Base-by-base conservation (phyloP, 257 asterid species). In the Solanum dulcamara region DNA sequence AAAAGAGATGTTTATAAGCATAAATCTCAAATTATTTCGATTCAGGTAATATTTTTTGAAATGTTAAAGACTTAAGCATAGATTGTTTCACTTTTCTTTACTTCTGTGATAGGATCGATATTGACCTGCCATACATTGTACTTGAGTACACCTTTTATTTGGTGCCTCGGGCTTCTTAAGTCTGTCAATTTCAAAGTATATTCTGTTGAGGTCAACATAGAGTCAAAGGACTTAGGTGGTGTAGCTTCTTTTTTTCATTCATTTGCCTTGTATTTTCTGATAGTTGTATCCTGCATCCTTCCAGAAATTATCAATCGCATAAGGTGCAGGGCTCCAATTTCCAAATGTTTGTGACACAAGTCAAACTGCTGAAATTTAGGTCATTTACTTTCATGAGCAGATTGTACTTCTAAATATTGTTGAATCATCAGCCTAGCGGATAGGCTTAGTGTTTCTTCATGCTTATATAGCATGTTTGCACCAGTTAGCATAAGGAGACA, bases 11-110 rank as follows among this genome's bases (percentile, higher is more conserved):
- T 86, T 85, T 42, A 72, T 84, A 86, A 86, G 86, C 89, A 89
- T 72, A 94, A 85, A 81, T 44, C 55, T 30, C 83, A 72, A n/a
- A 81, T 90, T 55, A 46, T 90, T 71, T 83, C 82, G 88, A 86
- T 94, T 87, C 98, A 96, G 86, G 98, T 93, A 90, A 91, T 81
- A 62, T 40, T 83, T 83, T 84, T 46, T 46, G 14, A 40, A 53
- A 48, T 84, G 32, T 62, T 51, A 28, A 30, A 44, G 80, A 18
- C 26, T 48, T 30, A 1, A 48, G 51, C 22, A 60, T 71, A 24
- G 51, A 28, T 84, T 28, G 51, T 11, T 84, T 70, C 28, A 37
- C 59, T 75, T 32, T 50, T 48, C 8, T 30, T 17, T 79, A 28
- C 28, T 79, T 79, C 83, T 48, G 64, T 46, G 28, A 17, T 48